Evolutionary conservation across 345 rosid genomes (phyloP).

Genomic region (Salix viminalis): DNA sequence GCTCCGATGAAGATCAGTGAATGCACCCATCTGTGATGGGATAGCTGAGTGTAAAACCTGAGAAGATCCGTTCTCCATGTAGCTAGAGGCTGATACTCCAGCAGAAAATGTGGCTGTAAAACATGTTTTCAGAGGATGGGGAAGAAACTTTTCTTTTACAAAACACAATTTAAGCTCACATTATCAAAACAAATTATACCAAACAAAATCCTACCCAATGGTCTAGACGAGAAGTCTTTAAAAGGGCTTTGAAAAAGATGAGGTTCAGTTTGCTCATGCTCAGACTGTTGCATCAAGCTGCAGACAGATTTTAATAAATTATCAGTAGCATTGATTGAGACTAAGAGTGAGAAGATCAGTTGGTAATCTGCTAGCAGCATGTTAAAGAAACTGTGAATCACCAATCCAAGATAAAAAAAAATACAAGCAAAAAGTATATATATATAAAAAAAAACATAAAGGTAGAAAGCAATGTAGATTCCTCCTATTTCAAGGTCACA

Average conservation of each 20-base stretch:
- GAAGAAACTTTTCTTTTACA: conserved; percentile 1
- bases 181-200: conserved; percentile 4
- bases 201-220: conserved; percentile 41
- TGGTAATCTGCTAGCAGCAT: conserved; percentile 4
- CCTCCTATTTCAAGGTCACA: background rate
- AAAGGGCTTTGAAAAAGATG: conserved; percentile 37
- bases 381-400: conserved; percentile 2
- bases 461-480: background rate
- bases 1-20: conserved; percentile 19
- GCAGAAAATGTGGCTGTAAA: conserved; percentile 38
- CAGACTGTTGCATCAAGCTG: conserved; percentile 48
- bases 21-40: conserved; percentile 17
- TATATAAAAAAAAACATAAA: background rate
- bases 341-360: background rate
- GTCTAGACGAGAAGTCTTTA: conserved; percentile 41
- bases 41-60: conserved; percentile 16
- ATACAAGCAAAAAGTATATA: background rate
- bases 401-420: background rate
- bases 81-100: conserved; percentile 15
- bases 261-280: conserved; percentile 47
- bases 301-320: conserved; percentile 1
- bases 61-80: conserved; percentile 11
- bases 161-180: conserved; percentile 8
- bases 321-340: background rate
- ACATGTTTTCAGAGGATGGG: conserved; percentile 20